Evolutionary conservation across 2,329 filamentous ascomycete genomes (phyloP).

Genomic region (Monilinia vaccinii-corymbosi): DNA sequence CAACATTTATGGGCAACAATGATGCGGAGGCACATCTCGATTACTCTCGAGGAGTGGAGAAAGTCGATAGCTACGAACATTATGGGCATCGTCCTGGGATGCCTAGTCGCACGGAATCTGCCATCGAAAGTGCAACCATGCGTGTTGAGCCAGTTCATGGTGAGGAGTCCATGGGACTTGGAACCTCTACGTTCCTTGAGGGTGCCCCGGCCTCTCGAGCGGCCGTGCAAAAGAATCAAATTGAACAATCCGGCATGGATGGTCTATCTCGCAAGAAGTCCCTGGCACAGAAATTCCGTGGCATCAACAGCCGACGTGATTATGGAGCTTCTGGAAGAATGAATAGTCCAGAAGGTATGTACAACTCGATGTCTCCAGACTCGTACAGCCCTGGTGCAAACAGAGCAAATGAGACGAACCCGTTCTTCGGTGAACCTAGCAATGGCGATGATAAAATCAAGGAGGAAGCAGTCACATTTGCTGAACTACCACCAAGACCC

Average conservation of each 20-base stretch:
- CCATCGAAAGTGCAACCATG: conserved; percentile 58
- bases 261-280: conserved; percentile 88
- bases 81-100: conserved; percentile 31
- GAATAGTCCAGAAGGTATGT: conserved; percentile 45
- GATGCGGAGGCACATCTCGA: conserved; percentile 69
- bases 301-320: conserved; percentile 63
- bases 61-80: conserved; percentile 35
- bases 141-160: conserved; percentile 71
- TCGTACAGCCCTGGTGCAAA: conserved; percentile 30
- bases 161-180: conserved; percentile 72
- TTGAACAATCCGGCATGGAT: conserved; percentile 43
- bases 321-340: conserved; percentile 50
- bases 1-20: conserved; percentile 72
- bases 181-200: conserved; percentile 92
- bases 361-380: conserved; percentile 27
- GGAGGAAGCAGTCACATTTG: conserved; percentile 46
- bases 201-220: conserved; percentile 79
- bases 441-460: conserved; percentile 49
- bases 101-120: conserved; percentile 18
- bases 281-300: conserved; percentile 80
- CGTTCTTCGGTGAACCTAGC: conserved; percentile 74
- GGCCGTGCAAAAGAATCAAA: conserved; percentile 68
- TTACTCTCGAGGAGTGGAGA: conserved; percentile 42
- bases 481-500: conserved; percentile 28
- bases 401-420: conserved; percentile 50